phyloP scores from a whole-genome alignment of 768 basidiomycete genomes.

The Boletellus ananas region DNA sequence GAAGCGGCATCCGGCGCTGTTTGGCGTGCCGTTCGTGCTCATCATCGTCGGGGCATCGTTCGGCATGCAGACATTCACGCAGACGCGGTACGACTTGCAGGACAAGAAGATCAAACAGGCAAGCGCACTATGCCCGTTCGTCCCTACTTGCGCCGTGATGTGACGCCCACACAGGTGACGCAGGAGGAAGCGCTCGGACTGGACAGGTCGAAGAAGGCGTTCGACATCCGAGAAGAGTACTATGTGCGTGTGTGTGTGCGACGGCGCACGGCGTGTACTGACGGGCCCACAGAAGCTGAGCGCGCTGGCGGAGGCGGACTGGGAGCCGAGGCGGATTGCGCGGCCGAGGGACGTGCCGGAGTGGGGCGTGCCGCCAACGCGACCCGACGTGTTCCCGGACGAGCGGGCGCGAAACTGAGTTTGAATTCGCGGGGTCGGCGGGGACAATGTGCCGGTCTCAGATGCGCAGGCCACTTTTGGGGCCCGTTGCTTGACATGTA shows the following conservation, averaged over 20 bases:
- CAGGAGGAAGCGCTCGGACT: conserved; percentile 77
- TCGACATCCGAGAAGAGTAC: conserved; percentile 95
- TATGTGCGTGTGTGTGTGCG: conserved; percentile 58
- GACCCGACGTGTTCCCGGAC: conserved; percentile 23
- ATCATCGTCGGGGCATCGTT: conserved; percentile 86
- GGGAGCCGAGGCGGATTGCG: conserved; percentile 83
- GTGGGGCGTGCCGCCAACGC: conserved; percentile 81
- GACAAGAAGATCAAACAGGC: conserved; percentile 75
- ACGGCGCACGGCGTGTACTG: neutral
- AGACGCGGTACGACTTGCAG: conserved; percentile 87
- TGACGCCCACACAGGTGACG: conserved; percentile 45
- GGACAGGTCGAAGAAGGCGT: conserved; percentile 66
- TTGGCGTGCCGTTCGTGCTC: conserved; percentile 84
- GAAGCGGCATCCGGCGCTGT: conserved; percentile 62
- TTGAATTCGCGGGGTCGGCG: no score
- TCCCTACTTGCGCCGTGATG: neutral
- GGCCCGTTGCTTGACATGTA: conserved; percentile 1
- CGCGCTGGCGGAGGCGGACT: conserved; percentile 61
- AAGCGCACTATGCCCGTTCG: conserved; percentile 6
- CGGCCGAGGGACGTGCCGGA: conserved; percentile 87
- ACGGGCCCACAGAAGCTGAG: conserved; percentile 48
- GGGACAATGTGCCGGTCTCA: neutral
- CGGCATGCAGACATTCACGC: conserved; percentile 77
- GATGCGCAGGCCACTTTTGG: neutral
- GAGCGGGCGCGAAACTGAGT: conserved; percentile 10